Evolutionary conservation across 805 yeast genomes (phyloP).

Genomic region (Blastobotrys mokoenaii): DNA sequence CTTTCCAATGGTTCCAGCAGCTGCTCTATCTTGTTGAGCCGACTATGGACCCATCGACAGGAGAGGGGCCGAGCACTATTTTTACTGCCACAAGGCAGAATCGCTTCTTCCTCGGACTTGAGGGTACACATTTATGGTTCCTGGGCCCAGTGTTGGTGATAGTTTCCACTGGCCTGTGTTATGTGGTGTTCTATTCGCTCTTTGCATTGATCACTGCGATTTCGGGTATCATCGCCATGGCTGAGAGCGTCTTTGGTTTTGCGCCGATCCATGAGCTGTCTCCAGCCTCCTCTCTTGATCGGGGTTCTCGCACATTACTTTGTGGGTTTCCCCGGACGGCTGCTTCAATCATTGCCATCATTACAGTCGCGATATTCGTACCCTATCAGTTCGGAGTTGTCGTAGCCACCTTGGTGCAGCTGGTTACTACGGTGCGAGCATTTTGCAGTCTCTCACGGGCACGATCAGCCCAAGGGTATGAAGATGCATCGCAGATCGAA

Average conservation of each 20-base stretch:
- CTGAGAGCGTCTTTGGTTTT: neutral
- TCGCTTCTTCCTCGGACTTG: slow-evolving; percentile 48
- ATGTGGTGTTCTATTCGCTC: neutral
- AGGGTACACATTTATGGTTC: slow-evolving; percentile 45
- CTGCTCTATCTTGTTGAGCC: slow-evolving; percentile 38
- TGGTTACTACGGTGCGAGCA: slow-evolving; percentile 2
- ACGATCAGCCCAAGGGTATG: no score
- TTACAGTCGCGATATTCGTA: slow-evolving; percentile 3
- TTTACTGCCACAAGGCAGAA: slow-evolving; percentile 17
- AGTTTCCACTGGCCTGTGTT: slow-evolving; percentile 32
- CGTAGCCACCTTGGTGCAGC: slow-evolving; percentile 4
- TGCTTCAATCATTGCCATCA: neutral
- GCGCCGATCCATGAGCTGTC: neutral
- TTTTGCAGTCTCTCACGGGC: no score
- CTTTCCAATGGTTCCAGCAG: slow-evolving; percentile 18
- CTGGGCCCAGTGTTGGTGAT: slow-evolving; percentile 52
- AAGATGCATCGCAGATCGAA: neutral
- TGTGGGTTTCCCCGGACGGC: neutral
- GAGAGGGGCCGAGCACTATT: slow-evolving; percentile 22
- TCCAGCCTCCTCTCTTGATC: neutral
- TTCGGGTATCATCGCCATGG: slow-evolving; percentile 1
- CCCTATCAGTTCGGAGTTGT: slow-evolving; percentile 9
- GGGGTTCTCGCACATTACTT: neutral
- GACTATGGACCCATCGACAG: slow-evolving; percentile 28
- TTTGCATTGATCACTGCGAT: neutral